phyloP scores from a whole-genome alignment of 1,284 basidiomycete species.

The Trametes pubescens region DNA sequence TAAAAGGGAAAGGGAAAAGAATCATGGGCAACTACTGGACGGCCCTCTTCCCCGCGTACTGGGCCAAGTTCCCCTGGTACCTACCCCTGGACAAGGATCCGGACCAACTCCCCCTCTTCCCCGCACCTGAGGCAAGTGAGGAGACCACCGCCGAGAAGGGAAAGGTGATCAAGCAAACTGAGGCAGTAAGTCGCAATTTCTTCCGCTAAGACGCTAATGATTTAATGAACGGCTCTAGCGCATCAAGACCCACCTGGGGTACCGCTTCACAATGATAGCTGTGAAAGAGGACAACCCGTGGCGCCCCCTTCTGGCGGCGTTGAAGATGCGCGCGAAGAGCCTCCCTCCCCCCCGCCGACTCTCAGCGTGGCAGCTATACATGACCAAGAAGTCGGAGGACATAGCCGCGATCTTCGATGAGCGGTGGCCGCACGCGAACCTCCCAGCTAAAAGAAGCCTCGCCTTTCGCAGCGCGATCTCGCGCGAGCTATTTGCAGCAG shows the following conservation, averaged over 20 bases:
- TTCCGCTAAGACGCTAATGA: too few relatives aligned
- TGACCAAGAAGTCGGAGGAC: constrained; percentile 4
- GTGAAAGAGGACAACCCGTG: neutral
- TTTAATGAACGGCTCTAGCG: neutral
- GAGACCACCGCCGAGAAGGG: neutral
- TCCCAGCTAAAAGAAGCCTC: neutral
- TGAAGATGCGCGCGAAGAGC: neutral
- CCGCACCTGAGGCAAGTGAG: neutral
- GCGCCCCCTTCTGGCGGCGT: neutral
- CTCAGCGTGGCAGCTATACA: constrained; percentile 11
- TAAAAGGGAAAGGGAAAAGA: neutral
- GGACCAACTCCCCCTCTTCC: too few relatives aligned
- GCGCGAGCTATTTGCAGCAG: neutral
- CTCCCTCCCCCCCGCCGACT: constrained; percentile 3
- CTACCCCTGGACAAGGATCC: constrained; percentile 8
- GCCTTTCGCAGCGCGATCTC: constrained; percentile 6
- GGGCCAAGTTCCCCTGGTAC: constrained; percentile 12
- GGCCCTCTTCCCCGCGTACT: constrained; percentile 1
- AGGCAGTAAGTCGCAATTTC: too few relatives aligned
- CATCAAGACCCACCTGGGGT: neutral
- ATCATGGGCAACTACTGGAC: neutral
- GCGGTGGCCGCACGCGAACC: neutral
- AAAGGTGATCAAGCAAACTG: neutral
- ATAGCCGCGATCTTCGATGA: neutral
- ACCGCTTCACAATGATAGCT: neutral